These are phyloP conservation scores for Yarrowia porcina DNA, from an alignment of 805 yeast genomes.

Conservation along the genomic window DNA sequence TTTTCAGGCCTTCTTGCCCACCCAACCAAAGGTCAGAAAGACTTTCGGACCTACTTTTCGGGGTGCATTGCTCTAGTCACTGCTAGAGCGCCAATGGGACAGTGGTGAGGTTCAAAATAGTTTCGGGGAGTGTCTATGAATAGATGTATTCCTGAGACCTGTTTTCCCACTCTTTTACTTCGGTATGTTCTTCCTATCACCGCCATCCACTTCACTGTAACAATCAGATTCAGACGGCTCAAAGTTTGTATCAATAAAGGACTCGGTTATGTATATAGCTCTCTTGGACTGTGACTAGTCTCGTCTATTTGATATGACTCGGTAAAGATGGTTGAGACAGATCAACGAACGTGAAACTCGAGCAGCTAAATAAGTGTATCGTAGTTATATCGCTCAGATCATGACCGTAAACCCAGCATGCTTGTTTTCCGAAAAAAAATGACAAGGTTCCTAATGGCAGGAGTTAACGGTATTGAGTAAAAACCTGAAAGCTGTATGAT, in stretches of 20 bases:
- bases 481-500: too few relatives aligned
- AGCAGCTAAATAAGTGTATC: too few relatives aligned
- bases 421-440: not conserved
- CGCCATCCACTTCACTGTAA: not conserved
- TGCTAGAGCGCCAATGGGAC: not conserved
- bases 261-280: not conserved
- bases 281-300: too few relatives aligned
- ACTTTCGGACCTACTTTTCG: conserved; percentile 9
- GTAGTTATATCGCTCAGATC: too few relatives aligned
- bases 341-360: too few relatives aligned
- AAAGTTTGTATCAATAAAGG: not conserved
- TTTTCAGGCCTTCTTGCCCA: not conserved
- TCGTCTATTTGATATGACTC: too few relatives aligned
- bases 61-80: not conserved
- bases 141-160: too few relatives aligned
- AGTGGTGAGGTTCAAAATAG: too few relatives aligned
- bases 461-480: conserved; percentile 4
- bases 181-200: too few relatives aligned
- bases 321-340: too few relatives aligned
- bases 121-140: too few relatives aligned
- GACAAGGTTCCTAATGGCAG: not conserved
- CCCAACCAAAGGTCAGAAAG: conserved; percentile 2
- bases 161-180: too few relatives aligned
- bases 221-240: not conserved
- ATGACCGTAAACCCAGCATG: not conserved